phyloP scores from a whole-genome alignment of 768 basidiomycete species.

The Lactarius psammicola region DNA sequence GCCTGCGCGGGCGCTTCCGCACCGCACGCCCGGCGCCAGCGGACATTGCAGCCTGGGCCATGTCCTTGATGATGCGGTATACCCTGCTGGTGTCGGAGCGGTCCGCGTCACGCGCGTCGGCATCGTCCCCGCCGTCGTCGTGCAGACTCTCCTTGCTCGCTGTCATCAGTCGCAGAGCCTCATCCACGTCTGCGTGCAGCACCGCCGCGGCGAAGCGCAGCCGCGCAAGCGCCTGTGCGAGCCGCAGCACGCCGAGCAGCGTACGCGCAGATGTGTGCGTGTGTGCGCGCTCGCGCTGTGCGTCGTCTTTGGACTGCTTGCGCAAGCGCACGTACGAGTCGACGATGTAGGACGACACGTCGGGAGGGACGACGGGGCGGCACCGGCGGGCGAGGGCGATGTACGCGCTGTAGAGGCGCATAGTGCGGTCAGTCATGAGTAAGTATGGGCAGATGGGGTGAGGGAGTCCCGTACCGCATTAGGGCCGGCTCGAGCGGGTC shows the following conservation, averaged over 20 bases:
- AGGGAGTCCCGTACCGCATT: constrained; percentile 64
- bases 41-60: constrained; percentile 49
- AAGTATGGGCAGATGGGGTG: neutral
- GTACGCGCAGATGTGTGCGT: constrained; percentile 96
- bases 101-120: constrained; percentile 57
- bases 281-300: constrained; percentile 82
- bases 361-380: constrained; percentile 85
- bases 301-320: constrained; percentile 89
- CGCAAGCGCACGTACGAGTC: constrained; percentile 95
- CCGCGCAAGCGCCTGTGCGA: constrained; percentile 92
- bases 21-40: constrained; percentile 41
- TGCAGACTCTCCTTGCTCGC: constrained; percentile 90
- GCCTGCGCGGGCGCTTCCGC: constrained; percentile 55
- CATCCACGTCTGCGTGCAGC: constrained; percentile 86
- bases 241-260: constrained; percentile 88
- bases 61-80: constrained; percentile 86
- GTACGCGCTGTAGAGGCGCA: constrained; percentile 66
- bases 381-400: constrained; percentile 87
- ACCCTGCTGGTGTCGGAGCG: constrained; percentile 80
- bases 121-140: constrained; percentile 71
- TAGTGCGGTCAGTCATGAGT: constrained; percentile 15
- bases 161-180: constrained; percentile 95
- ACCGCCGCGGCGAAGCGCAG: constrained; percentile 82
- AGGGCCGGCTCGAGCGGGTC: constrained; percentile 83
- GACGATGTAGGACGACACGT: constrained; percentile 90